Base-by-base conservation (phyloP, 495 filamentous ascomycete genomes). In the Lichina pygmaea region DNA sequence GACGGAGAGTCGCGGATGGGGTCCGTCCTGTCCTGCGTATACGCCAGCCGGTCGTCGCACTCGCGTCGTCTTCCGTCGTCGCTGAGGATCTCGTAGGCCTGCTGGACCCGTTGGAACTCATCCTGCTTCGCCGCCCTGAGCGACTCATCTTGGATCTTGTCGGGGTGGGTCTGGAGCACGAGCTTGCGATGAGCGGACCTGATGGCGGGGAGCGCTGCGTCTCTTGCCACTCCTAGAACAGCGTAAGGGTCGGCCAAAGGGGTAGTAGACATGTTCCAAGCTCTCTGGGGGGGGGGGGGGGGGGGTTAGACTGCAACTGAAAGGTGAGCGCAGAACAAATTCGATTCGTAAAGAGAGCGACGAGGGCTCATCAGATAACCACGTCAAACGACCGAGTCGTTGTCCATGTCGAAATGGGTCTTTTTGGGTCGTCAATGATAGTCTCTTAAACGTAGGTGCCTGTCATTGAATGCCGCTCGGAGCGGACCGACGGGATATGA, bases 101-200 rank as follows among this genome's bases (percentile, higher is more conserved):
- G 71, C 58, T 94, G 86, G 33, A 95, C 82, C 58, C 76, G 77
- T 59, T 94, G 83, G 57, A 94, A 97, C 61, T 92, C 73, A 47
- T 81, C 75, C 47, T 75, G 69, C 55, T 85, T 89, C 50, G 70
- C 61, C 44, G 62, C 63, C 47, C 76, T 75, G 45, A 68, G 61
- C 31, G 76, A 65, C 51, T 75, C 68, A 49, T 91, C 79, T 53
- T 82, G 72, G 43, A 94, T 72, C 64, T 95, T 95, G 66, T 97
- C 89, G 33, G 89, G 89, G 56, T 97, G 89, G 56, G 75, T 86
- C 62, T 83, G 84, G 47, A 95, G 71, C 45, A 83, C 86, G 24
- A 93, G 77, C 61, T 93, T 95, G 49, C 83, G 79, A 64, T 94
- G 78, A 13, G 83, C 77, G 42, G 68, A 64, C 49, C 83, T 76